These are phyloP conservation scores for Claviceps sp. DNA, from an alignment of 2,329 filamentous ascomycete species.

Conservation along the genomic window DNA sequence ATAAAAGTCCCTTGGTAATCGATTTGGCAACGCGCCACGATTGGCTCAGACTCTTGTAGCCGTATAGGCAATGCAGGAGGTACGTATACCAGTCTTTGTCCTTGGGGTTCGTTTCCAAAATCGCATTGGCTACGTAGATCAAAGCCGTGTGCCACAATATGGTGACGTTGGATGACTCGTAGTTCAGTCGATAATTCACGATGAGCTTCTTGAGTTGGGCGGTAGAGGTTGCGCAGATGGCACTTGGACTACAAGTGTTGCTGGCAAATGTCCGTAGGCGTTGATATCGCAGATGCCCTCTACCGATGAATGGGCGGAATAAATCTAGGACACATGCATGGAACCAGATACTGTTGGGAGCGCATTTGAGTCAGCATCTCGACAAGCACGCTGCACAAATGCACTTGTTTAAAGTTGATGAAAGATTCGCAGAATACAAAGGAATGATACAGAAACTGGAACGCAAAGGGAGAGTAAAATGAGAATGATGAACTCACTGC, in stretches of 20 bases:
- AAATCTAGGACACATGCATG: constrained; percentile 11
- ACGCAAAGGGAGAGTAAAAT: background rate
- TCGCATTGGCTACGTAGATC: constrained; percentile 22
- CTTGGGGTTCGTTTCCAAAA: constrained; percentile 13
- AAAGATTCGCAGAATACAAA: too few relatives aligned
- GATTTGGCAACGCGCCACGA: constrained; percentile 19
- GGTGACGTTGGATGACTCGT: constrained; percentile 18
- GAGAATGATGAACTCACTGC: constrained; percentile 4
- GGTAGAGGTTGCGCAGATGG: constrained; percentile 18
- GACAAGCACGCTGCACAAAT: background rate
- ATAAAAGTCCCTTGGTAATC: constrained; percentile 17
- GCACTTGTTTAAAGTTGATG: too few relatives aligned
- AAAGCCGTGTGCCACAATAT: constrained; percentile 25
- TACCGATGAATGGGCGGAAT: constrained; percentile 14
- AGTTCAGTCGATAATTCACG: constrained; percentile 18
- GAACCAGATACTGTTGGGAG: constrained; percentile 9
- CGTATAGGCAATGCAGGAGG: constrained; percentile 21
- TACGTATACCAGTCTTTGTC: constrained; percentile 20
- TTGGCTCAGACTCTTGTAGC: constrained; percentile 18
- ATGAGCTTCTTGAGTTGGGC: constrained; percentile 23
- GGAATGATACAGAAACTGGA: too few relatives aligned
- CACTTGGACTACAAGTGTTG: constrained; percentile 10
- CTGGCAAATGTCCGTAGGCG: constrained; percentile 15
- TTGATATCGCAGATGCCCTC: background rate
- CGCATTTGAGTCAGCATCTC: background rate